Percentiles rank a stretch among this genome's conserved stretches.
Conservation (phyloP, 176 grass and related monocot species). For the Areca catechu region DNA sequence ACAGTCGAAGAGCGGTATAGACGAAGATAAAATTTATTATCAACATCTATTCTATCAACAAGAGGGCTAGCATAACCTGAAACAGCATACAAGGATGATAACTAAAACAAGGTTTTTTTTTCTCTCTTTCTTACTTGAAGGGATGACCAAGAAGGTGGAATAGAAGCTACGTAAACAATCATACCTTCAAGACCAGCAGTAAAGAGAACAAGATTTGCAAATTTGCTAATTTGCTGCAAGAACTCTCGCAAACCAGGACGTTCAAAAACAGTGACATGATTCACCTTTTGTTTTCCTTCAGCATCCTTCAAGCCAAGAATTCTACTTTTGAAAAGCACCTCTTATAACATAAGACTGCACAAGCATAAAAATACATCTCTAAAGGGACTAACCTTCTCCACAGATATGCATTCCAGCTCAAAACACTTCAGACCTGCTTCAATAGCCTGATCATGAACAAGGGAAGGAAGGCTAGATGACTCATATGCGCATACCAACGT, state of each 20-base stretch:
- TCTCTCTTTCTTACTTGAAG: neutral
- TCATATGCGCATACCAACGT: constrained; percentile 98
- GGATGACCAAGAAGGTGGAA: neutral
- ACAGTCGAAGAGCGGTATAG: constrained; percentile 94
- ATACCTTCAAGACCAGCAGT: constrained; percentile 94
- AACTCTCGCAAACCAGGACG: constrained; percentile 88
- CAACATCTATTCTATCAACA: constrained; percentile 83
- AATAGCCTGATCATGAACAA: constrained; percentile 76
- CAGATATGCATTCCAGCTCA: constrained; percentile 85
- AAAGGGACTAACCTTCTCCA: constrained; percentile 53
- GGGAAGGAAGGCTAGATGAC: constrained; percentile 68
- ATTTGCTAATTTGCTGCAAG: constrained; percentile 60
- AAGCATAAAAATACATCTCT: neutral
- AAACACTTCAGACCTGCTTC: constrained; percentile 92
- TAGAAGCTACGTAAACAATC: neutral
- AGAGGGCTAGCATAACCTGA: constrained; percentile 98
- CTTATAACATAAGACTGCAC: too few relatives aligned
- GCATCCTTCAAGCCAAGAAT: constrained; percentile 51
- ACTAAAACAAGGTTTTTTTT: neutral
- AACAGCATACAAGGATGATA: neutral
- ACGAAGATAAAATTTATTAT: constrained; percentile 69
- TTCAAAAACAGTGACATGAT: constrained; percentile 81
- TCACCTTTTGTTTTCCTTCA: constrained; percentile 67
- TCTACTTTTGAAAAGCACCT: neutral
- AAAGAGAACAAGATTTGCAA: constrained; percentile 91